Conservation (phyloP, 202 grass and related monocot genomes). For the Sporobolus alterniflorus region DNA sequence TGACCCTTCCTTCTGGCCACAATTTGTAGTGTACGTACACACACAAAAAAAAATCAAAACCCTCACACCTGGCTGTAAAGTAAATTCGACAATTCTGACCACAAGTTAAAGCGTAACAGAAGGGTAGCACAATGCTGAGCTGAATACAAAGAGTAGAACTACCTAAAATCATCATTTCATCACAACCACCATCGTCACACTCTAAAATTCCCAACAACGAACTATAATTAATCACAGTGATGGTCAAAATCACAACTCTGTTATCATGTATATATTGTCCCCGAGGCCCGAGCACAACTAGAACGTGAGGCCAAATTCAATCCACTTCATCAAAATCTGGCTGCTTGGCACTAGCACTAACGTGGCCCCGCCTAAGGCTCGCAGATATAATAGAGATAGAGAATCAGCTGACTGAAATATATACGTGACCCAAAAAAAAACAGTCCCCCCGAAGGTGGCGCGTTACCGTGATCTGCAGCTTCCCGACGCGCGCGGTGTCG, state of each 20-base stretch:
- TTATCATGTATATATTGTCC: background rate
- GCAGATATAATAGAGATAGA: background rate
- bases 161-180: background rate
- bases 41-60: background rate
- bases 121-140: background rate
- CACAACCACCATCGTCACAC: background rate
- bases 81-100: background rate
- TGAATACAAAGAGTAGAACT: background rate
- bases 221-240: background rate
- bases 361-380: background rate
- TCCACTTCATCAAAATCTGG: background rate
- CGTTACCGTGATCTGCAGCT: constrained; percentile 94
- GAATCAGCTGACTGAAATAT: background rate
- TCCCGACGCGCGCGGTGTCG: constrained; percentile 80
- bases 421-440: background rate
- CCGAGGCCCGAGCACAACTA: background rate
- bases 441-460: background rate
- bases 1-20: background rate
- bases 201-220: background rate
- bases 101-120: background rate
- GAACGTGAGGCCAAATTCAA: background rate
- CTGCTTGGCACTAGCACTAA: background rate
- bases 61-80: background rate
- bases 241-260: background rate
- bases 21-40: background rate